A percentile compares a stretch with the other conserved stretches of the same genome.
phyloP scores from a whole-genome alignment of 805 yeast genomes.

The Kodamaea kaohsiungensis region DNA sequence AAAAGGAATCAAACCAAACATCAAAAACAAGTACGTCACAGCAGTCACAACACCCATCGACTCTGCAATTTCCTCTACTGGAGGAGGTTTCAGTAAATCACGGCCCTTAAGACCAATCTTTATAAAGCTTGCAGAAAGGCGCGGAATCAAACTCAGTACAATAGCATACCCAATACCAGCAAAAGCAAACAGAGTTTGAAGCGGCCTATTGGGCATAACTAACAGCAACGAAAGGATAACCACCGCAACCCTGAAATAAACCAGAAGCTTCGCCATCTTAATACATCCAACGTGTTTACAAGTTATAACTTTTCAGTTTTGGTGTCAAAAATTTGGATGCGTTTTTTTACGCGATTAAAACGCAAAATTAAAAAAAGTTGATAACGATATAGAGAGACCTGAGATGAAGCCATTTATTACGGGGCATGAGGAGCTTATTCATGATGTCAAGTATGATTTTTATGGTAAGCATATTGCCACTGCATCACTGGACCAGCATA shows the following conservation, averaged over 20 bases:
- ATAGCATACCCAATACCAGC: slow-evolving; percentile 63
- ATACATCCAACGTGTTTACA: not conserved
- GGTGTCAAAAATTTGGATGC: not conserved
- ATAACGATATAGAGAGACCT: not conserved
- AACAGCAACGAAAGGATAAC: slow-evolving; percentile 19
- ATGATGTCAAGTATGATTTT: slow-evolving; percentile 88
- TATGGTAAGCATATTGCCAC: slow-evolving; percentile 93
- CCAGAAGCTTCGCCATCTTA: not conserved
- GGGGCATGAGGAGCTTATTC: slow-evolving; percentile 90
- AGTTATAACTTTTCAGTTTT: not conserved
- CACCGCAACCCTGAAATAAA: not conserved
- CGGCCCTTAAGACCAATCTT: slow-evolving; percentile 81
- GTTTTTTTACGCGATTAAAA: not conserved
- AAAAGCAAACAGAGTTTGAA: slow-evolving; percentile 65
- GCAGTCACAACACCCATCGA: slow-evolving; percentile 91
- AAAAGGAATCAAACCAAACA: slow-evolving; percentile 87
- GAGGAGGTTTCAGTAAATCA: slow-evolving; percentile 81
- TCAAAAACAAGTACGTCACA: slow-evolving; percentile 71
- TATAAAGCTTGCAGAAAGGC: slow-evolving; percentile 63
- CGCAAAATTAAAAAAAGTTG: not conserved
- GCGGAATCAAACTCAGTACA: slow-evolving; percentile 66
- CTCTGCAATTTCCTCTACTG: slow-evolving; percentile 70
- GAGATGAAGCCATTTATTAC: slow-evolving; percentile 71
- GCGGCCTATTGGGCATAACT: slow-evolving; percentile 45
- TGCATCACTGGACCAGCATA: slow-evolving; percentile 91